Evolutionary conservation across 768 basidiomycete species (phyloP), one percentile per base, ranked within the genome.

Genomic region (Lentinula aciculospora): DNA sequence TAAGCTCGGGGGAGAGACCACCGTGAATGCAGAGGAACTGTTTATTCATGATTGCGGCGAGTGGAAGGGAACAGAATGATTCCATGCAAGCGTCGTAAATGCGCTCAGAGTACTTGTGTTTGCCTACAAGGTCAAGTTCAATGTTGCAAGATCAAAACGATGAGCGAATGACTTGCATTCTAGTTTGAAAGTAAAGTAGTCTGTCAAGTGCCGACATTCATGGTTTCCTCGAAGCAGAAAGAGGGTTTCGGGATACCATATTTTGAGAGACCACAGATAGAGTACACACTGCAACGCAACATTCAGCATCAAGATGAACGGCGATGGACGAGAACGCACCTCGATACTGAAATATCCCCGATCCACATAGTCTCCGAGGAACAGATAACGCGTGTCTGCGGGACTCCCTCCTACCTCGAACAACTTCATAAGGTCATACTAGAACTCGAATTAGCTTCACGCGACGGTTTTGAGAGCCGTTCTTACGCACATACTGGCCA

Each of bases 1-100:
- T 86, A 37, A 99, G 74, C 69, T 99, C 97, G 0, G 97, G 97
- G 0, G 92, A 95, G 13, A 99, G 79, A 17, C 97, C 97, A 29
- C 97, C 97, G 60, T 99, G 97, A 60, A 98, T 97, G 72, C 96
- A 99, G 50, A 98, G 77, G 72, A 99, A 99, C 72, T 98, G 97
- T 69, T 98, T 98, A 78, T 99, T 99, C 96, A 98, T 98, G 67
- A 99, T 72, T 31, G 97, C 97, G 1, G 96, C 96, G 8, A 99
- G 81, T 2, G 97, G 97, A 0, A 99, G 81, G 0, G 90, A 81
- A 68, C 95, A 98, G 78, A 99, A 98, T 0, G 92, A 92, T 28
- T 97, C 92, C 94, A 98, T 96, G 80, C 92, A 94, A 27, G 93
- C 94, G 60, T 99, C 94, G 70, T 99, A 99, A 60, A 99, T 83